phyloP scores from a whole-genome alignment of 2,329 filamentous ascomycete species.

The Triangularia verruculosa region DNA sequence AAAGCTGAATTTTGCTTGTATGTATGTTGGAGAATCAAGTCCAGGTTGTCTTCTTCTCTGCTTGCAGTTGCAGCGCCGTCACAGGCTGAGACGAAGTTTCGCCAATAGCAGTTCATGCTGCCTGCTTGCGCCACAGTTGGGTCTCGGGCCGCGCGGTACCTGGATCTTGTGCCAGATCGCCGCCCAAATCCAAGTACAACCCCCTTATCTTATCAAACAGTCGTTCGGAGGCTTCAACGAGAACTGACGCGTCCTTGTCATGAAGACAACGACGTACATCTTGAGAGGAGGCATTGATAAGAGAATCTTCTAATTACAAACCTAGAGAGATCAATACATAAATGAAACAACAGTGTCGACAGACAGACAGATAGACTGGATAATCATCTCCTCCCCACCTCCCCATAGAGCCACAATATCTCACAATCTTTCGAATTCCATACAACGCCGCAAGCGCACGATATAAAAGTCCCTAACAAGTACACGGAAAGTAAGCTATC shows the following conservation, averaged over 20 bases:
- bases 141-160: not conserved
- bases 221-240: not conserved
- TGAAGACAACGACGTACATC: too few relatives aligned
- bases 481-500: slow-evolving; percentile 10
- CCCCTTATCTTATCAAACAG: not conserved
- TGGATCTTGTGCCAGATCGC: not conserved
- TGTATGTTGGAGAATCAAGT: not conserved
- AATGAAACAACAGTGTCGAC: not conserved
- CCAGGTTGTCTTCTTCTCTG: slow-evolving; percentile 11
- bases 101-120: slow-evolving; percentile 9
- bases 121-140: slow-evolving; percentile 9
- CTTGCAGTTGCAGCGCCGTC: not conserved
- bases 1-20: not conserved
- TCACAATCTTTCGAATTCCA: slow-evolving; percentile 6
- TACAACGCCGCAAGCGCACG: slow-evolving; percentile 4
- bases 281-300: not conserved
- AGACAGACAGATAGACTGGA: not conserved
- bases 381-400: not conserved
- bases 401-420: not conserved
- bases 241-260: not conserved
- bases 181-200: not conserved
- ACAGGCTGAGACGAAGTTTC: slow-evolving; percentile 7
- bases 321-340: not conserved
- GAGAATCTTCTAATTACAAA: not conserved
- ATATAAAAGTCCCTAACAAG: slow-evolving; percentile 10